Percentiles rank a stretch among this genome's conserved stretches.
Evolutionary conservation across 23 red algal species (phyloP).

Genomic region (Pyropia yezoensis): DNA sequence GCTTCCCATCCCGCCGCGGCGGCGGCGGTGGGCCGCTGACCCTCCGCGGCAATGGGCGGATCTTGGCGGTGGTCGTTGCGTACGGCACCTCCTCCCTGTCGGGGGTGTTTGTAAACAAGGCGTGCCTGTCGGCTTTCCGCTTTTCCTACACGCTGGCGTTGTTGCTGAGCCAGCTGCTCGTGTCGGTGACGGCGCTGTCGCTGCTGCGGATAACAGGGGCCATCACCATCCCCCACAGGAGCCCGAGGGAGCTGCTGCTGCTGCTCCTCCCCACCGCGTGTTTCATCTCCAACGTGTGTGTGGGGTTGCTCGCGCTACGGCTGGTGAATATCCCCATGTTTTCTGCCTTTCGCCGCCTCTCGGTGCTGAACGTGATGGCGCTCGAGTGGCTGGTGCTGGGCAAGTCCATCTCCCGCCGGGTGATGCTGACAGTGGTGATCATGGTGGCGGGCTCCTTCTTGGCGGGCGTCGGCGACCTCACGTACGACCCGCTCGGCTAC

Average conservation of each 20-base stretch:
- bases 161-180: slow-evolving; percentile 64
- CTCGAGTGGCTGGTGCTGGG: slow-evolving; percentile 59
- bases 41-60: too few relatives aligned
- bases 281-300: slow-evolving; percentile 62
- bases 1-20: too few relatives aligned
- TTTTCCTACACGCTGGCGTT: slow-evolving; percentile 52
- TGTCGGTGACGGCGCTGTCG: slow-evolving; percentile 44
- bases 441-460: slow-evolving; percentile 84
- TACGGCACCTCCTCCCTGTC: slow-evolving; percentile 69
- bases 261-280: slow-evolving; percentile 30
- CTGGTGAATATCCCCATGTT: slow-evolving; percentile 94
- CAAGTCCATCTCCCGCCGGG: slow-evolving; percentile 21
- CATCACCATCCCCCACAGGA: slow-evolving; percentile 29
- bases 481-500: slow-evolving; percentile 71
- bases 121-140: slow-evolving; percentile 69
- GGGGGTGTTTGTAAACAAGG: slow-evolving; percentile 92
- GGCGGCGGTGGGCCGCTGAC: too few relatives aligned
- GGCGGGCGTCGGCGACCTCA: slow-evolving; percentile 66
- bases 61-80: slow-evolving; percentile 20
- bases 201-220: slow-evolving; percentile 25
- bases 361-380: slow-evolving; percentile 73
- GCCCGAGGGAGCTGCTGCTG: slow-evolving; percentile 14
- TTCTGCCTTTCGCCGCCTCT: slow-evolving; percentile 80
- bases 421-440: slow-evolving; percentile 59
- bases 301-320: slow-evolving; percentile 67